Percentiles rank a stretch among this genome's conserved stretches.
Conservation (phyloP, 148 eudicot genomes). For the Chenopodium formosanum region DNA sequence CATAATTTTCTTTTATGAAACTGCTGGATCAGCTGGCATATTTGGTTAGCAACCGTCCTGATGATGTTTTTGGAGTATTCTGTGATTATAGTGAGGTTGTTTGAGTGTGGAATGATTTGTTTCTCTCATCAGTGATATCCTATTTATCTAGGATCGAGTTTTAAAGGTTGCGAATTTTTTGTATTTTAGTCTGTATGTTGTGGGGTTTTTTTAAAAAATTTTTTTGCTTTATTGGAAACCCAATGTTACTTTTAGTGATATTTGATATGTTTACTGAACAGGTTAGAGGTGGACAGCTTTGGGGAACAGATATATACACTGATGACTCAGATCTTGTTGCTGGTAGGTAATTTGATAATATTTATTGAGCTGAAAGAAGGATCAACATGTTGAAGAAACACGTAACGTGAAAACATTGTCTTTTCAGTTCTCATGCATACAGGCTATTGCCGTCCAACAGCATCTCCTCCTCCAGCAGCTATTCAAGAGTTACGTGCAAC, state of each 20-base stretch:
- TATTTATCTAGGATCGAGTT: not conserved
- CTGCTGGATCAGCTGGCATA: not conserved
- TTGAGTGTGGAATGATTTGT: constrained; percentile 2
- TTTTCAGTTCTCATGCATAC: constrained; percentile 93
- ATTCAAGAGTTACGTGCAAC: constrained; percentile 86
- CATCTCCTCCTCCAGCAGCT: constrained; percentile 79
- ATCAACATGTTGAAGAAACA: not conserved
- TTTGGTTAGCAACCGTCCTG: not conserved
- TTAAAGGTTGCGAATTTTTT: not conserved
- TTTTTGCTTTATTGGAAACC: not conserved
- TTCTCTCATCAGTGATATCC: not conserved
- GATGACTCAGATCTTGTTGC: constrained; percentile 99
- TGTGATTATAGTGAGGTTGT: not conserved
- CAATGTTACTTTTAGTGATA: constrained; percentile 5
- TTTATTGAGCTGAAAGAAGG: not conserved
- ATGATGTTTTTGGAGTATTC: not conserved
- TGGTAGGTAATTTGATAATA: constrained; percentile 45
- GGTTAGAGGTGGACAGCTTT: constrained; percentile 97
- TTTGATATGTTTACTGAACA: constrained; percentile 29
- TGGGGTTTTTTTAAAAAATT: not conserved
- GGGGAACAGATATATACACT: constrained; percentile 99
- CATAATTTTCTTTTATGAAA: not conserved
- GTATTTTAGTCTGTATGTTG: not conserved
- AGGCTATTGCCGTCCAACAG: constrained; percentile 91
- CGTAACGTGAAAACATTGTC: constrained; percentile 17